phyloP scores from a whole-genome alignment of 1,284 basidiomycete species.

The Leccinum ambiguum region DNA sequence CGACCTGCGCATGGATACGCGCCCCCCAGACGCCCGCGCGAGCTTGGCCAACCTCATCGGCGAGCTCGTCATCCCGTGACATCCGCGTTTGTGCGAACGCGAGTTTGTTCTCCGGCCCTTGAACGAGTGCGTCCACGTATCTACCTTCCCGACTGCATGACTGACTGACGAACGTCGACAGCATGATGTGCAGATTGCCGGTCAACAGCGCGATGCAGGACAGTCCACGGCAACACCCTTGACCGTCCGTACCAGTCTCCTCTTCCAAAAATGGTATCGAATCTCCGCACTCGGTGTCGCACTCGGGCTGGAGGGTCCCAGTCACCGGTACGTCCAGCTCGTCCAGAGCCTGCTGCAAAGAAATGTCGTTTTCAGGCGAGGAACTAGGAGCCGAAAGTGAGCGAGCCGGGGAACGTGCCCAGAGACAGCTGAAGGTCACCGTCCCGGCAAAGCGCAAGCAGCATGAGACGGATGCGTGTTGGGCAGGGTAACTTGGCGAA shows the following conservation, averaged over 20 bases:
- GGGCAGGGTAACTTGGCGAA: too few relatives aligned
- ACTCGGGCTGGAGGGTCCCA: constrained; percentile 13
- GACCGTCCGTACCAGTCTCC: background rate
- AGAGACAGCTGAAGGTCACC: too few relatives aligned
- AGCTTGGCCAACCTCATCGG: too few relatives aligned
- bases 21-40: too few relatives aligned
- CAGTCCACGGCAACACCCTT: background rate
- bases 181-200: constrained; percentile 51
- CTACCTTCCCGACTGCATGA: background rate
- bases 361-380: background rate
- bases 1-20: too few relatives aligned
- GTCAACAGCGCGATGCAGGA: background rate
- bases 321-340: constrained; percentile 19
- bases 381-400: background rate
- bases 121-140: constrained; percentile 59
- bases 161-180: constrained; percentile 28
- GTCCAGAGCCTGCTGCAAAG: constrained; percentile 2
- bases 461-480: too few relatives aligned
- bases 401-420: too few relatives aligned
- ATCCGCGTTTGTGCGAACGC: constrained; percentile 57
- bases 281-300: constrained; percentile 3
- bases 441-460: too few relatives aligned
- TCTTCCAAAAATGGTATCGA: background rate
- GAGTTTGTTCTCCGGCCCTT: constrained; percentile 89
- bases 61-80: too few relatives aligned